Base-by-base conservation (phyloP, 495 filamentous ascomycete species). In the Neurospora sp. region DNA sequence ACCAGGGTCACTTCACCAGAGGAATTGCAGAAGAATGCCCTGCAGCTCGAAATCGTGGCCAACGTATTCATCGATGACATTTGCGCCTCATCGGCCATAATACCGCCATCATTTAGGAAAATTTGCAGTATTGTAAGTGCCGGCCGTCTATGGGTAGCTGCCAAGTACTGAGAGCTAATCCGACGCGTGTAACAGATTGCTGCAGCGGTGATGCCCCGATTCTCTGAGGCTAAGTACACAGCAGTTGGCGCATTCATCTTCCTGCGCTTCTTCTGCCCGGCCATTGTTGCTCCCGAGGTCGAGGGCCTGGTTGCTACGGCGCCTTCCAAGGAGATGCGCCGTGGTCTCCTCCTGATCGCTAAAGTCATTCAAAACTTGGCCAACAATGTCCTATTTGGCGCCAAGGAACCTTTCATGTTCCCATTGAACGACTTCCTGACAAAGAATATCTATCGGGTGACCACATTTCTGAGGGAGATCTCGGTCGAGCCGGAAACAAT, bases 241-340 rank as follows among this genome's bases (percentile, higher is more conserved):
- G 89, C 89, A 41, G 89, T 91, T 42, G 89, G 89, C 1, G 88
- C 89, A 1, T 91, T 91, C 76, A 89, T 91, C 72, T 91, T 91
- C 76, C 81, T 91, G 20, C 86, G 89, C 16, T 91, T 91, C 82
- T 91, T 91, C 76, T 91, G 89, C 72, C 89, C 89, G 27, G 89
- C 89, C 18, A 91, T 91, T 73, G 89, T 91, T 11, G 88, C 89
- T 4, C 89, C 89, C 1, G 89, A 91, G 78, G 86, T 83, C 9
- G 89, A 91, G 77, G 89, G 88, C 5, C 82, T 91, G n/a, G 86
- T 90, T 23, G 76, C 81, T 39, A 81, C 79, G 16, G 74, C 87
- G 14, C 88, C 88, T 14, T 88, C 88, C 6, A 91, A 90, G 76
- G 88, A 90, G 73, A 89, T 90, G 87, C 84, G 89, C 23, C 84